Conservation (phyloP, 2,329 filamentous ascomycete genomes). For the Alternaria hordeiaustralica region DNA sequence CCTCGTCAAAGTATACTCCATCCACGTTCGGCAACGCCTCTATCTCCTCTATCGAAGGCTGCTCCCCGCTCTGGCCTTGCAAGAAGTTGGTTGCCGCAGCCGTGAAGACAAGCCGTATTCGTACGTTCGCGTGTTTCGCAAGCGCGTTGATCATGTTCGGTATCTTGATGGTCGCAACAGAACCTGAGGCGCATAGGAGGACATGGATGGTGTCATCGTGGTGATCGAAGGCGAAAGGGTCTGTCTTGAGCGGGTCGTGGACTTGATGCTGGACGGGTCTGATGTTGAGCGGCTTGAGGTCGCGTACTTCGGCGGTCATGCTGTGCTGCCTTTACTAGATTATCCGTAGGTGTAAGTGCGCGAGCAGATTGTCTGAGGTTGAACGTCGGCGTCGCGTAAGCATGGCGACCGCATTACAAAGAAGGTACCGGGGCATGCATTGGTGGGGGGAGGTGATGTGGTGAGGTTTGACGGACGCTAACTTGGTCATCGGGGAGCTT, state of each 20-base stretch:
- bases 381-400: background rate
- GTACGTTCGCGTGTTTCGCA: constrained; percentile 62
- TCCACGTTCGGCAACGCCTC: constrained; percentile 73
- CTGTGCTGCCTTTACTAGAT: constrained; percentile 4
- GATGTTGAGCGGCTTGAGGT: constrained; percentile 38
- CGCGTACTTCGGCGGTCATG: constrained; percentile 33
- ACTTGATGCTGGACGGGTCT: constrained; percentile 35
- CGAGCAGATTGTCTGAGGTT: constrained; percentile 14
- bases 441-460: constrained; percentile 3
- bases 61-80: constrained; percentile 74
- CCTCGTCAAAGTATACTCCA: constrained; percentile 79
- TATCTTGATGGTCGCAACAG: constrained; percentile 87
- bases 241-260: constrained; percentile 17
- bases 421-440: background rate
- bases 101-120: constrained; percentile 86
- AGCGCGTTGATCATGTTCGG: constrained; percentile 61
- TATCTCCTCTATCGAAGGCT: constrained; percentile 71
- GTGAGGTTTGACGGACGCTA: constrained; percentile 16
- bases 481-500: constrained; percentile 1
- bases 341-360: background rate
- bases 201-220: constrained; percentile 58
- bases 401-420: constrained; percentile 17
- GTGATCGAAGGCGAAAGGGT: constrained; percentile 35
- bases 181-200: constrained; percentile 71
- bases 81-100: constrained; percentile 77